A percentile compares a stretch with the other conserved stretches of the same genome.
Evolutionary conservation across 1,284 basidiomycete genomes (phyloP).

Genomic region (Peniophora sp.): DNA sequence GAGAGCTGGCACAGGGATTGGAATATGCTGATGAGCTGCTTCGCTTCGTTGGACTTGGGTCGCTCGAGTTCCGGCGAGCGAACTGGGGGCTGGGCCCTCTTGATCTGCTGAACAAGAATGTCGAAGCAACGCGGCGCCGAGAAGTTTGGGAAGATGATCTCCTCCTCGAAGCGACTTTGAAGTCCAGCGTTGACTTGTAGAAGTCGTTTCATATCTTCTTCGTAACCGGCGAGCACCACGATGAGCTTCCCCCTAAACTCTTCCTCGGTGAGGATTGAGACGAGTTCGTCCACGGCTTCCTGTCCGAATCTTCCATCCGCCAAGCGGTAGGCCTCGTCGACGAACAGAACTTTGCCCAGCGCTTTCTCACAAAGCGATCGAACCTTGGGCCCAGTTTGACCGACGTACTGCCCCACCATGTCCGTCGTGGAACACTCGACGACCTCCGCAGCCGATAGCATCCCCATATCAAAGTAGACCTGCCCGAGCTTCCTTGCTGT

Average conservation of each 20-base stretch:
- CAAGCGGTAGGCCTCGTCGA: slow-evolving; percentile 60
- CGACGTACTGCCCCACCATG: slow-evolving; percentile 57
- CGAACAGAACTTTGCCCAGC: slow-evolving; percentile 54
- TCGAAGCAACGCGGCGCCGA: slow-evolving; percentile 38
- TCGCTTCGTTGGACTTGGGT: slow-evolving; percentile 20
- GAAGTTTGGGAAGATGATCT: slow-evolving; percentile 48
- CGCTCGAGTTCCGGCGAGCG: slow-evolving; percentile 29
- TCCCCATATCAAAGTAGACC: slow-evolving; percentile 62
- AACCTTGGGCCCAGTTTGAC: slow-evolving; percentile 62
- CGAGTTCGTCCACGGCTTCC: slow-evolving; percentile 62
- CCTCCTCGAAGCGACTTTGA: slow-evolving; percentile 59
- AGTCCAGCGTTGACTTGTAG: slow-evolving; percentile 51
- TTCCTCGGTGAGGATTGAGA: slow-evolving; percentile 50
- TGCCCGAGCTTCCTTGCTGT: slow-evolving; percentile 36
- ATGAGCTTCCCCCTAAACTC: slow-evolving; percentile 48
- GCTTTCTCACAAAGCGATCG: slow-evolving; percentile 48
- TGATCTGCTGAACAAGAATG: slow-evolving; percentile 38
- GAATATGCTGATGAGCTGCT: slow-evolving; percentile 29
- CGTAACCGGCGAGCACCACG: slow-evolving; percentile 62
- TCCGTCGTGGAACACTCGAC: slow-evolving; percentile 61
- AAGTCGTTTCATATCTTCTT: slow-evolving; percentile 54
- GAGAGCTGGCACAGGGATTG: slow-evolving; percentile 32
- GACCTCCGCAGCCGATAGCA: slow-evolving; percentile 44
- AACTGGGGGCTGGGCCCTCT: slow-evolving; percentile 34
- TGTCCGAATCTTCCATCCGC: slow-evolving; percentile 52